Evolutionary conservation across 108 stramenopile species (phyloP).

Genomic region (Asterionellopsis glacialis): DNA sequence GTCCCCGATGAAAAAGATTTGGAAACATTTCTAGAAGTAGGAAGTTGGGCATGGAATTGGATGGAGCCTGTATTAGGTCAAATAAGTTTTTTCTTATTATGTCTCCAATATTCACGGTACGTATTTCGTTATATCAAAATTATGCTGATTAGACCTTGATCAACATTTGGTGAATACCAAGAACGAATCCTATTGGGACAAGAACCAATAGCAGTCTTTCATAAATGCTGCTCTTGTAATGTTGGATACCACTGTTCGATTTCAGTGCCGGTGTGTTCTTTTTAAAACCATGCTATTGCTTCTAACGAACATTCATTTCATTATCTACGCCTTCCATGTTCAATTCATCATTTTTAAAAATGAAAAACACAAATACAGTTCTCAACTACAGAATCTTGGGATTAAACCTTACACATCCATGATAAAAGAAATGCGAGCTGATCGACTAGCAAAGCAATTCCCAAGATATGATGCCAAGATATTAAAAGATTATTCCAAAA

Average conservation of each 20-base stretch:
- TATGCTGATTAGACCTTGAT: background rate
- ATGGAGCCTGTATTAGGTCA: constrained; percentile 87
- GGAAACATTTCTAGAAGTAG: constrained; percentile 78
- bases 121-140: background rate
- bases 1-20: constrained; percentile 73
- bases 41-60: constrained; percentile 80
- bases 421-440: constrained; percentile 33
- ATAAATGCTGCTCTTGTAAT: too few species aligned
- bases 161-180: too few species aligned
- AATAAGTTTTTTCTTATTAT: constrained; percentile 71
- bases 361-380: constrained; percentile 13
- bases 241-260: too few species aligned
- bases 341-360: background rate
- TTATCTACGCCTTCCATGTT: background rate
- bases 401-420: constrained; percentile 64
- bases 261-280: too few species aligned
- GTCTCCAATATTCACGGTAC: constrained; percentile 69
- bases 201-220: too few species aligned
- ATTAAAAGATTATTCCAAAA: too few species aligned
- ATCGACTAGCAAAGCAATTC: constrained; percentile 27
- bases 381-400: constrained; percentile 80
- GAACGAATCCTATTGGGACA: too few species aligned
- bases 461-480: constrained; percentile 43
- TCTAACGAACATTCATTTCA: background rate
- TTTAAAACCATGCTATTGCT: background rate